These are phyloP conservation scores for Raffaelea albimanens DNA, from an alignment of 2,329 filamentous ascomycete genomes.

Conservation along the genomic window DNA sequence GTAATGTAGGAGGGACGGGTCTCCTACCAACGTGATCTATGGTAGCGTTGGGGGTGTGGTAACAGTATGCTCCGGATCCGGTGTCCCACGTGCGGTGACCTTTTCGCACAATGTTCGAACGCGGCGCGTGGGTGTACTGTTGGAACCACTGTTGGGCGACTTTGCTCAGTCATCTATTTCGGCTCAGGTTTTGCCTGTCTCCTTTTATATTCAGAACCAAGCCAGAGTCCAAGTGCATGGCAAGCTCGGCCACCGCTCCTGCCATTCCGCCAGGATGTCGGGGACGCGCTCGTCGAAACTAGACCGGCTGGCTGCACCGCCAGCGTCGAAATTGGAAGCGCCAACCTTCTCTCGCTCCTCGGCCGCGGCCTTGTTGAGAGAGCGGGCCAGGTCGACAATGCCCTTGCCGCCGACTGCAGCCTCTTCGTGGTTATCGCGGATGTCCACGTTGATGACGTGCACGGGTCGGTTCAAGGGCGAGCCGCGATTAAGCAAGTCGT, in stretches of 20 bases:
- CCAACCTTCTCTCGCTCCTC: constrained; percentile 66
- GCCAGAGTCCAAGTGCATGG: constrained; percentile 90
- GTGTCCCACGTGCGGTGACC: no score
- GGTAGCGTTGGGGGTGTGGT: no score
- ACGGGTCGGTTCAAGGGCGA: constrained; percentile 84
- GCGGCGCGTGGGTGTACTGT: no score
- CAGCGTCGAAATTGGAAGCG: constrained; percentile 57
- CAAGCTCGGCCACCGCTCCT: constrained; percentile 85
- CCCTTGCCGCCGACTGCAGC: constrained; percentile 81
- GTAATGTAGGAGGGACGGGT: no score
- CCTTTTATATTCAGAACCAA: constrained; percentile 61
- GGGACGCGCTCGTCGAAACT: constrained; percentile 91
- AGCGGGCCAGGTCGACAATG: constrained; percentile 83
- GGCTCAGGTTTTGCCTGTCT: neutral
- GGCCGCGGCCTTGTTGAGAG: constrained; percentile 68
- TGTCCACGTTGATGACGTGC: constrained; percentile 97
- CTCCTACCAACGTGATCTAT: no score
- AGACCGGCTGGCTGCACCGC: constrained; percentile 54
- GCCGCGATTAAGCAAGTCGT: constrained; percentile 81
- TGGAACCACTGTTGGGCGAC: no score
- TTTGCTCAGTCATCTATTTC: no score
- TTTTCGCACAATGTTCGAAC: no score
- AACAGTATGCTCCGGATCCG: no score
- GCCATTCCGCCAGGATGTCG: constrained; percentile 85
- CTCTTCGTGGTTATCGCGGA: constrained; percentile 97